These are phyloP conservation scores for Candida sonorensis DNA, from an alignment of 805 yeast genomes.

Conservation along the genomic window DNA sequence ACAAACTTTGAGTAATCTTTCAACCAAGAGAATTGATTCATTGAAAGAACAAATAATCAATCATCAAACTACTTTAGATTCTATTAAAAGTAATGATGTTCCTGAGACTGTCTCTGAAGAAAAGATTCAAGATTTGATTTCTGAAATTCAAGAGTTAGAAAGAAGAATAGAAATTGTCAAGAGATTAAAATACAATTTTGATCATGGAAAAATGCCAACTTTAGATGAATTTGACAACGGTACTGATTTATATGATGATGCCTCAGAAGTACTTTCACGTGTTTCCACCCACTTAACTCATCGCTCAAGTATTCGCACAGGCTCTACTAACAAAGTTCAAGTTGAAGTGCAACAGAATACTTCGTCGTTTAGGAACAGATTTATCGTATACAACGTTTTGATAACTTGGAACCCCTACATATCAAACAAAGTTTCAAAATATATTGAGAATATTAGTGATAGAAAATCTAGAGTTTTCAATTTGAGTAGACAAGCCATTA, in stretches of 20 bases:
- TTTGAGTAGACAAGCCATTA: constrained; percentile 24
- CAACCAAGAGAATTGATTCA: constrained; percentile 32
- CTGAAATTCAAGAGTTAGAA: constrained; percentile 25
- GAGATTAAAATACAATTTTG: constrained; percentile 18
- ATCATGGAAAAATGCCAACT: constrained; percentile 21
- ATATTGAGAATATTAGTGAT: constrained; percentile 31
- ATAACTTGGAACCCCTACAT: constrained; percentile 71
- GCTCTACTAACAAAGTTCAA: constrained; percentile 7
- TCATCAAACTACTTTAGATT: constrained; percentile 20
- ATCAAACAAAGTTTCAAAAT: constrained; percentile 55
- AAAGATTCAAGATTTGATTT: constrained; percentile 18
- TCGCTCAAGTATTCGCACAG: constrained; percentile 9
- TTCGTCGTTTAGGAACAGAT: constrained; percentile 47
- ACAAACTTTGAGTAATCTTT: constrained; percentile 41
- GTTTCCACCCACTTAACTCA: too few relatives aligned
- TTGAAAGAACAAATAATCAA: constrained; percentile 32
- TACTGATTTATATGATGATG: constrained; percentile 16
- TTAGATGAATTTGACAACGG: constrained; percentile 19
- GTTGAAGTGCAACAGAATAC: constrained; percentile 29
- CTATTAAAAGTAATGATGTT: constrained; percentile 9
- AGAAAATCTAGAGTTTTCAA: constrained; percentile 23
- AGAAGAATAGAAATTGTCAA: constrained; percentile 21
- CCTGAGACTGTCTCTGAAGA: background rate
- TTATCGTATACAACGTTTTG: constrained; percentile 66
- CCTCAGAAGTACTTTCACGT: too few relatives aligned